Evolutionary conservation across 2,329 filamentous ascomycete species (phyloP).

Genomic region (Trichoderma gracile): DNA sequence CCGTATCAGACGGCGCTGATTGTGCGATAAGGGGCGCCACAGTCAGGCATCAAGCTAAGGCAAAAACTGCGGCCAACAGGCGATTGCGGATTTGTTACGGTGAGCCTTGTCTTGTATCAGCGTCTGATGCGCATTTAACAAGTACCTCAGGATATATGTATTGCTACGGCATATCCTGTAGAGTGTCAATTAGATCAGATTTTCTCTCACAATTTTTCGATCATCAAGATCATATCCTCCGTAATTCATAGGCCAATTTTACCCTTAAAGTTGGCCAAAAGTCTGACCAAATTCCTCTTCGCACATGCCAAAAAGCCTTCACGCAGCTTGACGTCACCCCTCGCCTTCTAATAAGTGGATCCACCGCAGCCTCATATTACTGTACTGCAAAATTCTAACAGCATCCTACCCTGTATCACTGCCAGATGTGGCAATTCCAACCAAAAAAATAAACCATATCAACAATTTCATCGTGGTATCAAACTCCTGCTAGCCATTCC

Average conservation of each 20-base stretch:
- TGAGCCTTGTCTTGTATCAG: neutral
- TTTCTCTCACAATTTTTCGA: too few relatives aligned
- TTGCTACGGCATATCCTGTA: too few relatives aligned
- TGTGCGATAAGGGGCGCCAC: conserved; percentile 25
- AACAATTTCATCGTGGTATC: conserved; percentile 9
- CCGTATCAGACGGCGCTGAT: conserved; percentile 37
- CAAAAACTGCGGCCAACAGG: conserved; percentile 31
- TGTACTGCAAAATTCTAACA: neutral
- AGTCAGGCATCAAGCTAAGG: conserved; percentile 41
- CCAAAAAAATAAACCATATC: neutral
- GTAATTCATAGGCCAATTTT: neutral
- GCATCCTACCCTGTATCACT: conserved; percentile 7
- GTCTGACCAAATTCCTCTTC: neutral
- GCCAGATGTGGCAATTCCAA: conserved; percentile 4
- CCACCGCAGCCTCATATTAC: neutral
- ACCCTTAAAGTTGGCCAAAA: neutral
- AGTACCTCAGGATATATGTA: too few relatives aligned
- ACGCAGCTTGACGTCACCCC: conserved; percentile 24
- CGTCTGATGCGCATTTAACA: too few relatives aligned
- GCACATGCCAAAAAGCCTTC: conserved; percentile 3
- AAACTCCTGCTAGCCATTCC: neutral
- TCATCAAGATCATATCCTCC: too few relatives aligned
- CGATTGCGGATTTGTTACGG: neutral
- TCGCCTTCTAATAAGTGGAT: conserved; percentile 5
- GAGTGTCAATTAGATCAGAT: neutral